These are phyloP conservation scores for Beauveria sp. DNA, from an alignment of 2,329 filamentous ascomycete species.

Conservation along the genomic window DNA sequence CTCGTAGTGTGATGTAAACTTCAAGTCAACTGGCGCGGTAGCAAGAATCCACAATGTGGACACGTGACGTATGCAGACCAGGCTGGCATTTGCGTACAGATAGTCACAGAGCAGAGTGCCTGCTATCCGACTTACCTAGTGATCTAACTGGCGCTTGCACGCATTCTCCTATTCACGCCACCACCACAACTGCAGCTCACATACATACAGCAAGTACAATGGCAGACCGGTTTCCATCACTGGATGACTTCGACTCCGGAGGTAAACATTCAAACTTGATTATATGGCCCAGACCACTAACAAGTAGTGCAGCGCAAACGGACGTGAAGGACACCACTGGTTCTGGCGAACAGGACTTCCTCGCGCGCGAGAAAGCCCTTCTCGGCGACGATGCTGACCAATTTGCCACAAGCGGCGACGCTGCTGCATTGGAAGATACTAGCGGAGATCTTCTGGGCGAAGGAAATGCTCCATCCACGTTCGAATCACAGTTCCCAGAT, in stretches of 20 bases:
- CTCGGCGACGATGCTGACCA: slow-evolving; percentile 90
- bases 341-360: slow-evolving; percentile 69
- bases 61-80: slow-evolving; percentile 2
- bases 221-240: slow-evolving; percentile 72
- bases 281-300: background rate
- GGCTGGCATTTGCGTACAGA: background rate
- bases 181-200: background rate
- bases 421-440: slow-evolving; percentile 54
- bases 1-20: no score
- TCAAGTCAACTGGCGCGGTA: no score
- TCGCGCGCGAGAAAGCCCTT: slow-evolving; percentile 81
- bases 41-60: background rate
- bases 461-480: slow-evolving; percentile 49
- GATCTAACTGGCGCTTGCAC: background rate
- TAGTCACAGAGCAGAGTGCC: background rate
- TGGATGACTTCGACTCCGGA: slow-evolving; percentile 68
- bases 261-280: slow-evolving; percentile 33
- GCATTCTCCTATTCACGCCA: background rate
- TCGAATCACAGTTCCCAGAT: slow-evolving; percentile 87
- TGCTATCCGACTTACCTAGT: background rate
- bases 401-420: slow-evolving; percentile 73
- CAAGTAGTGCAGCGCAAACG: slow-evolving; percentile 51
- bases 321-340: slow-evolving; percentile 45
- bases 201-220: slow-evolving; percentile 35
- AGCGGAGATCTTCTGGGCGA: slow-evolving; percentile 67